A percentile compares a stretch with the other conserved stretches of the same genome.
Conservation (phyloP, 495 filamentous ascomycete genomes). For the Bombardia bombarda region DNA sequence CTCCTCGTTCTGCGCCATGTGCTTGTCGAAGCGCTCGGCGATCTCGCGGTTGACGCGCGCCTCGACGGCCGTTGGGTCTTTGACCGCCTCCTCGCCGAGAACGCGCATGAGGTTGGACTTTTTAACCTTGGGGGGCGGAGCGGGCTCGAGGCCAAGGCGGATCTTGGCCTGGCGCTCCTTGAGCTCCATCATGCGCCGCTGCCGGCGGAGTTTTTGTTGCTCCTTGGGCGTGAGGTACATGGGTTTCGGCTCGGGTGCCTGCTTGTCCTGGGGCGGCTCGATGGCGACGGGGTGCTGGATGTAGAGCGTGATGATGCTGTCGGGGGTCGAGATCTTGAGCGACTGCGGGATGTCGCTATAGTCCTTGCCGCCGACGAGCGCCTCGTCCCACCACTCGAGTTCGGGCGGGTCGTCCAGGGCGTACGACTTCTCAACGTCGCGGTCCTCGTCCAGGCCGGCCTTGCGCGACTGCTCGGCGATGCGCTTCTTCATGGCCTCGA, state of each 20-base stretch:
- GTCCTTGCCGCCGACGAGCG: conserved; percentile 60
- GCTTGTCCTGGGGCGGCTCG: conserved; percentile 83
- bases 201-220: conserved; percentile 82
- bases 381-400: conserved; percentile 98
- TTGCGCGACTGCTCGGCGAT: conserved; percentile 81
- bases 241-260: conserved; percentile 69
- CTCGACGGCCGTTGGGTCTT: conserved; percentile 95
- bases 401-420: conserved; percentile 77
- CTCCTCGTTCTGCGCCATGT: conserved; percentile 73
- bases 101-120: conserved; percentile 96
- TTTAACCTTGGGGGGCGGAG: conserved; percentile 90
- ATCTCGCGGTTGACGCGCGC: conserved; percentile 88
- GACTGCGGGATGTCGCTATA: conserved; percentile 61
- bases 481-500: conserved; percentile 89
- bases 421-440: conserved; percentile 83
- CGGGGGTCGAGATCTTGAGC: conserved; percentile 67
- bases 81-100: conserved; percentile 92
- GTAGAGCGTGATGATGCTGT: conserved; percentile 80
- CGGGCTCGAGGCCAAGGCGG: conserved; percentile 76
- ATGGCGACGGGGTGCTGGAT: conserved; percentile 92
- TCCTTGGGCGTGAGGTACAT: conserved; percentile 91
- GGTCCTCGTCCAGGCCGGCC: conserved; percentile 82
- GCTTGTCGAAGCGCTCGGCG: conserved; percentile 67
- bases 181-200: conserved; percentile 80
- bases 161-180: conserved; percentile 98